These are phyloP conservation scores for Mycosphaerella sp. DNA, from an alignment of 2,329 filamentous ascomycete species.

Conservation along the genomic window DNA sequence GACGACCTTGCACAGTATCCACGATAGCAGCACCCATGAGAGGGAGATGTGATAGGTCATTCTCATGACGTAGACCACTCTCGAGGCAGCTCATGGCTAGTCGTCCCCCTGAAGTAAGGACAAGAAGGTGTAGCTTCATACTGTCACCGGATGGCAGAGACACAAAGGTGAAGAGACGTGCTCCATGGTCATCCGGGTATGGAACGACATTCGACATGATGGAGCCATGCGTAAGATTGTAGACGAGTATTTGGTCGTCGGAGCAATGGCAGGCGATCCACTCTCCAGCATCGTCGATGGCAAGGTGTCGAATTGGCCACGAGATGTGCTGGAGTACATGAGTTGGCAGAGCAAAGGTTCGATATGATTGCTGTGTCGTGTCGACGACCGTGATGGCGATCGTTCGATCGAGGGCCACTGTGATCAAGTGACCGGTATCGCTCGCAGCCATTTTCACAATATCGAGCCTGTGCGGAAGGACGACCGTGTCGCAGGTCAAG, in stretches of 20 bases:
- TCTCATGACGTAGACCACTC: constrained; percentile 28
- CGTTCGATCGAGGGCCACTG: constrained; percentile 63
- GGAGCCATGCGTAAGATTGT: constrained; percentile 53
- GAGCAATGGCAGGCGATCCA: constrained; percentile 63
- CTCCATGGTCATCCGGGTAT: constrained; percentile 53
- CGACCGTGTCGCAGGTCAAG: constrained; percentile 56
- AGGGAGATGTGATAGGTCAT: constrained; percentile 21
- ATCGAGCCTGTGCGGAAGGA: constrained; percentile 61
- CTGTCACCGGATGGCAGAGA: constrained; percentile 32
- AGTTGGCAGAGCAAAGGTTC: constrained; percentile 15
- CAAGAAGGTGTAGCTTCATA: constrained; percentile 44
- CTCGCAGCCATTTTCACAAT: constrained; percentile 60
- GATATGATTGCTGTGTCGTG: constrained; percentile 17
- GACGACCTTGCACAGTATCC: constrained; percentile 17
- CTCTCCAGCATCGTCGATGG: constrained; percentile 58
- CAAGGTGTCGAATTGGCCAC: constrained; percentile 48
- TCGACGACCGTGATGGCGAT: constrained; percentile 41
- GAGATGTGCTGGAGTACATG: constrained; percentile 22
- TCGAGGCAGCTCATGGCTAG: constrained; percentile 54
- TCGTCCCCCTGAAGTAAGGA: constrained; percentile 60
- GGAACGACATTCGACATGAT: constrained; percentile 54
- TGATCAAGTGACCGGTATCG: constrained; percentile 59
- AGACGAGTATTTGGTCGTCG: constrained; percentile 54
- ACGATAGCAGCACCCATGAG: constrained; percentile 25
- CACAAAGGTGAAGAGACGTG: constrained; percentile 60